A percentile compares a stretch with the other conserved stretches of the same genome.
Conservation (phyloP, 208 protist species). For the Acanthamoeba lenticulata region DNA sequence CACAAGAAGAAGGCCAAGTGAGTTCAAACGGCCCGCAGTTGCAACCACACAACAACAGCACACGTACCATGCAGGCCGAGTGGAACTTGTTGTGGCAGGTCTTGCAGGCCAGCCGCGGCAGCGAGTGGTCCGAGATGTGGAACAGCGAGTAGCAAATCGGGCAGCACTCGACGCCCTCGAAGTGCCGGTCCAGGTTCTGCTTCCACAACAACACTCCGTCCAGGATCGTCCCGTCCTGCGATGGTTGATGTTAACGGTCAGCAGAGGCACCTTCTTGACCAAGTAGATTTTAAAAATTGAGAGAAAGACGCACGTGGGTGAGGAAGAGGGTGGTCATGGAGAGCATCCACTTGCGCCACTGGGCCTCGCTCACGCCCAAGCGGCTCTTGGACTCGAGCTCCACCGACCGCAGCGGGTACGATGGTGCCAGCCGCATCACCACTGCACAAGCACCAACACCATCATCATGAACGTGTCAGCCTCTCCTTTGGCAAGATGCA, state of each 20-base stretch:
- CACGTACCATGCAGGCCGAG: slow-evolving; percentile 63
- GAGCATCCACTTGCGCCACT: slow-evolving; percentile 70
- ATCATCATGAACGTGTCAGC: too few species aligned
- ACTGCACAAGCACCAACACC: background rate
- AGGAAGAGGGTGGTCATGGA: slow-evolving; percentile 68
- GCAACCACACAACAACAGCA: too few species aligned
- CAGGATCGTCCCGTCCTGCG: slow-evolving; percentile 52
- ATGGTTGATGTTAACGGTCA: background rate
- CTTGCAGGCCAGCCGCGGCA: slow-evolving; percentile 64
- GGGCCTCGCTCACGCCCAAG: slow-evolving; percentile 60
- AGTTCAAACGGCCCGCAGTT: too few species aligned
- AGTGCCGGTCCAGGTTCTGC: slow-evolving; percentile 66
- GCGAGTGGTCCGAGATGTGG: slow-evolving; percentile 46
- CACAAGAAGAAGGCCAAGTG: background rate
- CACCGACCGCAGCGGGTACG: slow-evolving; percentile 60
- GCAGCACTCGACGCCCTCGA: slow-evolving; percentile 71
- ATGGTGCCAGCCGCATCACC: slow-evolving; percentile 30
- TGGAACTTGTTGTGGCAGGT: slow-evolving; percentile 73
- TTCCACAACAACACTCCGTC: slow-evolving; percentile 62
- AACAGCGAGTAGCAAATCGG: slow-evolving; percentile 68
- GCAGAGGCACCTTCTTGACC: background rate
- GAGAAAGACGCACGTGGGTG: slow-evolving; percentile 19
- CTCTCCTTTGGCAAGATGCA: too few species aligned
- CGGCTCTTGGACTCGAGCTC: slow-evolving; percentile 52
- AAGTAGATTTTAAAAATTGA: background rate